phyloP scores from a whole-genome alignment of 2,329 filamentous ascomycete species.

The Colletotrichum simmondsii region DNA sequence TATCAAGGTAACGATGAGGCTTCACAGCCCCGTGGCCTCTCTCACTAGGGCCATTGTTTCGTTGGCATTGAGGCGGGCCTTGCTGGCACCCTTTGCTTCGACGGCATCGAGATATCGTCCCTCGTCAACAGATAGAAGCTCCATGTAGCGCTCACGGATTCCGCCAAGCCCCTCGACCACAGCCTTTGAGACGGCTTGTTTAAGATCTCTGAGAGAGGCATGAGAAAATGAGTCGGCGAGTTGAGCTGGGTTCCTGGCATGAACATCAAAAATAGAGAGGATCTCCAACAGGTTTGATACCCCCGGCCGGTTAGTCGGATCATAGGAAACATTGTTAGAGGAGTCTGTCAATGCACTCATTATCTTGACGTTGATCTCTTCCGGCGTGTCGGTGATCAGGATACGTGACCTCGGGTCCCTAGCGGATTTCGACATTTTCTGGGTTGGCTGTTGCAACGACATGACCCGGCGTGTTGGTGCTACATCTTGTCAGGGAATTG shows the following conservation, averaged over 20 bases:
- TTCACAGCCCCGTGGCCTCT: constrained; percentile 60
- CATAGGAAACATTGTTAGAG: constrained; percentile 73
- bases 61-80: constrained; percentile 71
- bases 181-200: constrained; percentile 67
- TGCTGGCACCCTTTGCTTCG: constrained; percentile 66
- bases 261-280: constrained; percentile 73
- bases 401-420: constrained; percentile 79
- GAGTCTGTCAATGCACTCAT: constrained; percentile 82
- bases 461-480: constrained; percentile 88
- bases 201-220: constrained; percentile 50
- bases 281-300: constrained; percentile 90
- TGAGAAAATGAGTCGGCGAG: constrained; percentile 52
- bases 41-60: constrained; percentile 66
- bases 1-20: not conserved
- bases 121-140: constrained; percentile 59
- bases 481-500: constrained; percentile 43
- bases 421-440: constrained; percentile 97
- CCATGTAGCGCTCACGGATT: constrained; percentile 67
- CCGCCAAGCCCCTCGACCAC: constrained; percentile 64
- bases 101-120: constrained; percentile 66
- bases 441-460: constrained; percentile 81
- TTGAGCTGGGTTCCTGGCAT: constrained; percentile 50
- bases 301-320: constrained; percentile 76
- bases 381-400: constrained; percentile 77
- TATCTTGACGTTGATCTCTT: constrained; percentile 76